Evolutionary conservation across 2,329 filamentous ascomycete species (phyloP).

Genomic region (Colletotrichum lindemuthianum): DNA sequence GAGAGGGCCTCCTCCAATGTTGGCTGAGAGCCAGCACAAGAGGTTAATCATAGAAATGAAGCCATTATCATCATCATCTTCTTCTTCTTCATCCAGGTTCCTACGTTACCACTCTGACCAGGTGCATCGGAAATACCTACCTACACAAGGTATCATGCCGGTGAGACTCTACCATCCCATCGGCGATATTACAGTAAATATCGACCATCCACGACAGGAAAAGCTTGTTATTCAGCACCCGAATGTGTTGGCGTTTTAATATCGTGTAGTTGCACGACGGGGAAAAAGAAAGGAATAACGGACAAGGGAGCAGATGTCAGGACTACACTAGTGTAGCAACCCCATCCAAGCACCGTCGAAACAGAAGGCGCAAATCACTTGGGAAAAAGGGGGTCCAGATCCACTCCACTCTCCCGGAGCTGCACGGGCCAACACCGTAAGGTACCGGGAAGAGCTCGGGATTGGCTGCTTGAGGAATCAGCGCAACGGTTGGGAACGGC

Average conservation of each 20-base stretch:
- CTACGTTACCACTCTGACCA: not conserved
- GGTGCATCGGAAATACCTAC: not conserved
- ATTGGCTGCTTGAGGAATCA: not conserved
- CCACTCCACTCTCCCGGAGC: constrained; percentile 31
- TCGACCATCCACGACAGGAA: too few relatives aligned
- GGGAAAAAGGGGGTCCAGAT: constrained; percentile 30
- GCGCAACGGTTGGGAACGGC: too few relatives aligned
- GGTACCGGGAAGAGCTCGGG: constrained; percentile 1
- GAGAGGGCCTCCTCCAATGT: not conserved
- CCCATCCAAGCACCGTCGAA: constrained; percentile 31
- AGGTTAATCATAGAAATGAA: not conserved
- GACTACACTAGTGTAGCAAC: constrained; percentile 8
- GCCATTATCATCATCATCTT: too few relatives aligned
- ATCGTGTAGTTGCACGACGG: too few relatives aligned
- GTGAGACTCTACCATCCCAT: too few relatives aligned
- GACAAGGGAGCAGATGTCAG: constrained; percentile 22
- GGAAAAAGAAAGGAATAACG: not conserved
- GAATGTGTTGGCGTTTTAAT: too few relatives aligned
- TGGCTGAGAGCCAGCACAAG: not conserved
- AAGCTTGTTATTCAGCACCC: too few relatives aligned
- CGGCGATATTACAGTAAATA: too few relatives aligned
- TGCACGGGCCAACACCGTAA: constrained; percentile 17
- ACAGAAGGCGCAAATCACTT: constrained; percentile 31
- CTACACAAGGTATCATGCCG: not conserved
- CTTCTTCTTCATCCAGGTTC: too few relatives aligned